Conservation (phyloP, 305 asterid species). For the Ilex paraguariensis region DNA sequence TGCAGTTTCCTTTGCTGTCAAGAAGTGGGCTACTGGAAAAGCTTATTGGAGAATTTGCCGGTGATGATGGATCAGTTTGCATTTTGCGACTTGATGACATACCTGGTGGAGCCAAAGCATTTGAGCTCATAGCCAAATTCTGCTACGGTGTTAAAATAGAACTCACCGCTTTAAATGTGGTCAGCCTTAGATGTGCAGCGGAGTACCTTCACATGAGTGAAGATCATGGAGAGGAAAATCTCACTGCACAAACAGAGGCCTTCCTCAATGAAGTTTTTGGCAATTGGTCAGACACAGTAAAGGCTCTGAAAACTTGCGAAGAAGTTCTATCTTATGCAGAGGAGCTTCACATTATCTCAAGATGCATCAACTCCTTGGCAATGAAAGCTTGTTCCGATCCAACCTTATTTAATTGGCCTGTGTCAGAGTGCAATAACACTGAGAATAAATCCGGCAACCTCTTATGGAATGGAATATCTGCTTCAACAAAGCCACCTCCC, state of each 20-base stretch:
- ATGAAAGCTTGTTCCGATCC: conserved; percentile 48
- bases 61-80: conserved; percentile 31
- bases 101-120: conserved; percentile 83
- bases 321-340: conserved; percentile 68
- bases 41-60: conserved; percentile 44
- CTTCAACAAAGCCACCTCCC: conserved; percentile 25
- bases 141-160: conserved; percentile 82
- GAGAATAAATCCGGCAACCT: conserved; percentile 18
- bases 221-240: conserved; percentile 82
- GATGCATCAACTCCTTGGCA: conserved; percentile 83
- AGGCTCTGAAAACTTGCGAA: conserved; percentile 79
- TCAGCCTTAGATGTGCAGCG: conserved; percentile 75
- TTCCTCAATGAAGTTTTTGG: conserved; percentile 56
- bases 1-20: conserved; percentile 82
- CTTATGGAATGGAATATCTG: conserved; percentile 68
- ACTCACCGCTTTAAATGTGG: conserved; percentile 69
- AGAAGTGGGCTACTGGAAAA: conserved; percentile 73
- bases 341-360: conserved; percentile 68
- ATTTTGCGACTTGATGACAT: conserved; percentile 49
- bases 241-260: conserved; percentile 50
- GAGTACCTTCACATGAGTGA: conserved; percentile 81
- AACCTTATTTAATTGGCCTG: conserved; percentile 50
- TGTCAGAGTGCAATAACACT: conserved; percentile 24
- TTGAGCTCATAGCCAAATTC: conserved; percentile 79
- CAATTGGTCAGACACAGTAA: conserved; percentile 84